phyloP scores from a whole-genome alignment of 192 early-diverging fungal genomes.

The Coemansia sp. region DNA sequence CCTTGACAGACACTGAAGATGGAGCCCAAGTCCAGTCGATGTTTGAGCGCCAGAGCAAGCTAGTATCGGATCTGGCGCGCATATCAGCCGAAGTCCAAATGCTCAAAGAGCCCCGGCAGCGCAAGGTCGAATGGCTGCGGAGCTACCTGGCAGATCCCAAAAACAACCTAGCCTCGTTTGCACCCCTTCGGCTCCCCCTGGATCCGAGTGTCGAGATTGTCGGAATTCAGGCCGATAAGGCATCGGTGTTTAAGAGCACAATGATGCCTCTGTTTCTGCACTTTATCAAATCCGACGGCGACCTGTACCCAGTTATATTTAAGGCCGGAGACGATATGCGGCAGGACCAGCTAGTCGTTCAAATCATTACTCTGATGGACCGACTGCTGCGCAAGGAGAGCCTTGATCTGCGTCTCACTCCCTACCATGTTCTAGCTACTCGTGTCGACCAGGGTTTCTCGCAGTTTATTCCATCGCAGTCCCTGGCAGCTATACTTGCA shows the following conservation, averaged over 20 bases:
- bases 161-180: conserved; percentile 74
- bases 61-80: conserved; percentile 70
- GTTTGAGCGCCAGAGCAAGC: conserved; percentile 77
- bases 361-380: conserved; percentile 98
- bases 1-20: conserved; percentile 55
- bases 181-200: conserved; percentile 81
- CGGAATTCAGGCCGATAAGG: conserved; percentile 78
- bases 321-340: conserved; percentile 95
- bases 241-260: conserved; percentile 86
- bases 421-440: conserved; percentile 95
- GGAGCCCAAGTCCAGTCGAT: conserved; percentile 67
- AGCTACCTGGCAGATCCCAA: conserved; percentile 78
- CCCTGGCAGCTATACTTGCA: conserved; percentile 83
- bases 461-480: conserved; percentile 88
- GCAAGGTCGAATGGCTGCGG: conserved; percentile 87
- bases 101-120: conserved; percentile 79
- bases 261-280: conserved; percentile 83
- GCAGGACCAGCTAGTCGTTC: conserved; percentile 98
- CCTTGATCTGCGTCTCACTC: conserved; percentile 87
- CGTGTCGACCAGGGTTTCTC: conserved; percentile 93
- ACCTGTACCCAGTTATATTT: conserved; percentile 93
- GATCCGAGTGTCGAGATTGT: conserved; percentile 87
- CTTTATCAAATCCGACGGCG: conserved; percentile 80
- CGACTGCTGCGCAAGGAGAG: conserved; percentile 92
- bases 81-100: conserved; percentile 70